These are phyloP conservation scores for Podaxis mareebaensis DNA, from an alignment of 768 basidiomycete genomes.

Conservation along the genomic window DNA sequence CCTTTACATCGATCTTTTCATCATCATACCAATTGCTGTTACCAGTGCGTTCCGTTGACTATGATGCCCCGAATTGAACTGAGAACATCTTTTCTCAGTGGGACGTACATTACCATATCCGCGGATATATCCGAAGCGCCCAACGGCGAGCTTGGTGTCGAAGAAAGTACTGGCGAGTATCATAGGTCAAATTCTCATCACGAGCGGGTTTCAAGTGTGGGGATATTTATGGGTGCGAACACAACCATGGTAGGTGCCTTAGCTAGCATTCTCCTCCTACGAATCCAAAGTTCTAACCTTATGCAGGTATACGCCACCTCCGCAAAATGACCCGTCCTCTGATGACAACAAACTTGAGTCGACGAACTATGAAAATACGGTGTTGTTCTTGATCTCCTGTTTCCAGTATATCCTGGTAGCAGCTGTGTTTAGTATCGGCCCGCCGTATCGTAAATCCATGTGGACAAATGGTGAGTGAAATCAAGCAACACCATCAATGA, in stretches of 20 bases:
- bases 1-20: constrained; percentile 95
- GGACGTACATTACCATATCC: constrained; percentile 91
- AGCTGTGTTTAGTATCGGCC: constrained; percentile 96
- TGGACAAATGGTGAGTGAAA: constrained; percentile 82
- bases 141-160: constrained; percentile 94
- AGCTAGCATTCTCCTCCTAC: not conserved
- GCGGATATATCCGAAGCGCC: constrained; percentile 83
- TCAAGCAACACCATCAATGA: constrained; percentile 11
- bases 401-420: constrained; percentile 99
- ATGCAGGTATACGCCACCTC: constrained; percentile 79
- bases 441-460: constrained; percentile 93
- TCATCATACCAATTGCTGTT: constrained; percentile 96
- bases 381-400: constrained; percentile 89
- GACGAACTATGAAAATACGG: constrained; percentile 89
- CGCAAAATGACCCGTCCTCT: constrained; percentile 42
- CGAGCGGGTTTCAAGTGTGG: constrained; percentile 80
- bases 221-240: constrained; percentile 86
- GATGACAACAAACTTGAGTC: constrained; percentile 76
- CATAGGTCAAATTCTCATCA: constrained; percentile 88
- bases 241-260: constrained; percentile 71
- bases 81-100: constrained; percentile 55
- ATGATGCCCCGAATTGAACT: constrained; percentile 9
- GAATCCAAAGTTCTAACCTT: not conserved
- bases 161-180: constrained; percentile 94
- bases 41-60: constrained; percentile 65